phyloP scores from a whole-genome alignment of 1,284 basidiomycete species.

The Coriolopsis trogii region DNA sequence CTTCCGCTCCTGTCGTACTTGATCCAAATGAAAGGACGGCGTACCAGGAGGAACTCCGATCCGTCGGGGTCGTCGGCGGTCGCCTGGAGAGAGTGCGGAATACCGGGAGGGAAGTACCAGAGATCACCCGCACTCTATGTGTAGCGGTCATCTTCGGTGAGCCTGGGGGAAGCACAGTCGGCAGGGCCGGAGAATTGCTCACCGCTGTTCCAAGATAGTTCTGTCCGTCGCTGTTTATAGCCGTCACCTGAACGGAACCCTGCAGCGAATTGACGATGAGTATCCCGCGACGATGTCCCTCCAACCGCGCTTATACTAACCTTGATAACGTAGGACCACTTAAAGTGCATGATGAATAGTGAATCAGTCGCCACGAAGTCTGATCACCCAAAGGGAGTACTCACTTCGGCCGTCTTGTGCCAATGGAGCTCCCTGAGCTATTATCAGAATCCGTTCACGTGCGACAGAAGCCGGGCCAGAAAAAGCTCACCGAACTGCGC shows the following conservation, averaged over 20 bases:
- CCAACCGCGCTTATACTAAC: too few species aligned
- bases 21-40: slow-evolving; percentile 17
- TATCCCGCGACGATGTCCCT: too few species aligned
- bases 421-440: slow-evolving; percentile 66
- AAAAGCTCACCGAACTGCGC: slow-evolving; percentile 55
- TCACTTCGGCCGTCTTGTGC: slow-evolving; percentile 69
- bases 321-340: slow-evolving; percentile 72
- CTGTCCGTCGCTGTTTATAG: slow-evolving; percentile 61
- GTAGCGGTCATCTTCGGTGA: background rate
- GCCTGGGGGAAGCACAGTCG: background rate
- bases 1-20: background rate
- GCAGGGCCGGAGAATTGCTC: slow-evolving; percentile 4
- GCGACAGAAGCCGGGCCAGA: background rate
- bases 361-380: too few species aligned
- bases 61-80: slow-evolving; percentile 57
- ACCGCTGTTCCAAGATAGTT: slow-evolving; percentile 59
- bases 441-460: slow-evolving; percentile 1
- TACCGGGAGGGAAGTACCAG: slow-evolving; percentile 72
- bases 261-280: slow-evolving; percentile 30
- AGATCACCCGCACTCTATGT: slow-evolving; percentile 39
- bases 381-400: slow-evolving; percentile 53
- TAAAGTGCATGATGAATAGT: too few species aligned
- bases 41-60: slow-evolving; percentile 71
- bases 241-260: slow-evolving; percentile 63
- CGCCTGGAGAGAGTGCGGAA: slow-evolving; percentile 56